Evolutionary conservation across 179 eudicot species (phyloP), one percentile per base, ranked within the genome.

Genomic region (Gypsophila paniculata): DNA sequence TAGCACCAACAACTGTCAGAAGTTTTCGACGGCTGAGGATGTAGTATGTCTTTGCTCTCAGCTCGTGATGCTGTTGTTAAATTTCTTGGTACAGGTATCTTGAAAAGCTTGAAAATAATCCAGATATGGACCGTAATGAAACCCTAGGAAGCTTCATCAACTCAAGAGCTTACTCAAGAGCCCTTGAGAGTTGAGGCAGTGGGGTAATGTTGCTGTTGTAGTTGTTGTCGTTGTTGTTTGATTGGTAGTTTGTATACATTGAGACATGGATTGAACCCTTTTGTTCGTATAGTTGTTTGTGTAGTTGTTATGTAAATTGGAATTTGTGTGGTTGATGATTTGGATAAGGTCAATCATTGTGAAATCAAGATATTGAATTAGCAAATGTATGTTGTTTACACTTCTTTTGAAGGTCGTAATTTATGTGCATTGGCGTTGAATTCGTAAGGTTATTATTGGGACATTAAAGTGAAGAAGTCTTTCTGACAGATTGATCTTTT

Each of bases 71-170:
- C 38, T 55, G 52, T 2, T 71, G 26, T 55, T 32, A 5, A 12
- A 49, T 64, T 62, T 44, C 38, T 29, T 82, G 49, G 49, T 38
- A 70, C 70, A 93, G 99, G 79, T 94, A 91, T 73, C 87, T 94
- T 65, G 92, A 91, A 75, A 87, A 89, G 72, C 85, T 88, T 39
- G 94, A 91, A 36, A 84, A 78, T 70, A 91, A 89, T 73, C 83
- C 84, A 11, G 97, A 91, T 49, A 76, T 83, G 48, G 89, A 90
- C 66, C 85, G 86, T 39, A 85, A 68, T 42, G 94, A 86, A 80
- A 94, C 97, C 57, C 81, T 94, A 55, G 92, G 94, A 29, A 85
- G 80, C n/a, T 94, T 91, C 75, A 79, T 91, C 61, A 78, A 83
- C 54, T 82, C 88, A 6, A 84, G 85, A 76, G 91, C 94, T 61